phyloP scores from a whole-genome alignment of 306 rosid genomes.

The Casuarina cunninghamiana region DNA sequence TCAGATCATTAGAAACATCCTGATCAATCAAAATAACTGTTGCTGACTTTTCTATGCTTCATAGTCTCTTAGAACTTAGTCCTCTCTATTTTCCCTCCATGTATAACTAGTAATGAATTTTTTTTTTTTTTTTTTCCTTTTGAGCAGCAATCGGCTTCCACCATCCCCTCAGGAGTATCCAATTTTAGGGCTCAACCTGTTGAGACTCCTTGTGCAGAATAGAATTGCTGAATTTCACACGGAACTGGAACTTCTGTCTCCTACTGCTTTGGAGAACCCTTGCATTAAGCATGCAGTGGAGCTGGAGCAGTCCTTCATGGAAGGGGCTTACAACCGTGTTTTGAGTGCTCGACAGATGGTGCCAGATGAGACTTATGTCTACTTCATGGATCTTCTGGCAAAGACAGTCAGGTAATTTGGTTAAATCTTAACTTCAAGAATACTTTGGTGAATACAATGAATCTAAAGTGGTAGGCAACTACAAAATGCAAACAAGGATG shows the following conservation, averaged over 20 bases:
- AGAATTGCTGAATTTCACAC: slow-evolving; percentile 99
- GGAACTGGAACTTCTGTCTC: slow-evolving; percentile 85
- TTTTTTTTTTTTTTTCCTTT: slow-evolving; percentile 26
- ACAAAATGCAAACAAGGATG: slow-evolving; percentile 7
- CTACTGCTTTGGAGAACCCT: slow-evolving; percentile 81
- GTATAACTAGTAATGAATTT: background rate
- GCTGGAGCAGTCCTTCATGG: slow-evolving; percentile 99
- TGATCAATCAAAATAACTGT: background rate
- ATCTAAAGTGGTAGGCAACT: slow-evolving; percentile 3
- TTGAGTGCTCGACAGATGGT: slow-evolving; percentile 91
- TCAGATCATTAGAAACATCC: background rate
- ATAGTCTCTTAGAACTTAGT: background rate
- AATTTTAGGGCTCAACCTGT: slow-evolving; percentile 90
- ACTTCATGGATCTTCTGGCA: slow-evolving; percentile 96
- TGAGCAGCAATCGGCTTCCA: slow-evolving; percentile 71
- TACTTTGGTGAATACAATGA: slow-evolving; percentile 6
- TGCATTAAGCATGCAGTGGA: slow-evolving; percentile 97
- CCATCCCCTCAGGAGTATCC: slow-evolving; percentile 87
- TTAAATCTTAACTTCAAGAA: slow-evolving; percentile 4
- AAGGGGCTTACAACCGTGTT: slow-evolving; percentile 97
- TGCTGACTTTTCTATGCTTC: background rate
- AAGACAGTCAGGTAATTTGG: slow-evolving; percentile 84
- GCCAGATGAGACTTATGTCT: slow-evolving; percentile 83
- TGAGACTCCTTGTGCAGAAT: slow-evolving; percentile 96
- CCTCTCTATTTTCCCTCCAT: background rate